Base-by-base conservation (phyloP, 2,329 filamentous ascomycete species). In the Penicillium sp. region DNA sequence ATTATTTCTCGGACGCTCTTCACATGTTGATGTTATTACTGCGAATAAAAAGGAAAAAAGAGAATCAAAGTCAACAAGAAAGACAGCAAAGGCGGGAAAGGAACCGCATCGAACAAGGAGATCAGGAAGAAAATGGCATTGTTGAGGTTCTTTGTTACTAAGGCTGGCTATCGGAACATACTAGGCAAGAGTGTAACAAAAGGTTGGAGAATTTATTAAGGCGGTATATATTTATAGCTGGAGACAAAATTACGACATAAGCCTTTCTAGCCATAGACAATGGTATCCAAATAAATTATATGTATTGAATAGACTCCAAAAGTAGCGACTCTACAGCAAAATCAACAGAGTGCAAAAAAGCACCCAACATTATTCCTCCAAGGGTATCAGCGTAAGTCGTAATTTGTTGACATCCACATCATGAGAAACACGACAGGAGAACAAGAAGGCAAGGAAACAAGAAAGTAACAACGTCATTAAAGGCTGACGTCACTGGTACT, bases 361-460 rank as follows among this genome's bases (percentile, higher is more conserved):
- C 39, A 60, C 46, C 42, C 57, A 56, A 39, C 48, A 55, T 57
- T 51, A 49, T 35, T 61, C 55, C 56, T 52, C 56, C 59, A 39
- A 61, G 64, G 64, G 64, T 66, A 66, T 66, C 63, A 66, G 60
- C 58, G 54, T 61, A 59, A 65, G 56, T 65, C 64, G 57, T 65
- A 56, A 65, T 56, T 61, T 61, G 46, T 64, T 40, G 29, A 14
- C 50, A 58, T 53, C 54, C 50, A 57, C 1, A 60, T 22, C 20
- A 51, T 39, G 51, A 63, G 51, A 50, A 61, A 57, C 54, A 50
- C 59, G 57, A 60, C 52, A 20, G 45, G 54, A 61, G 59, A 18
- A 10, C 42, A 35, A 35, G 24, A 53, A 42, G n/a, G 10, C 44
- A 32, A 35, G 24, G 50, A 42, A 20, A 42, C n/a, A 57, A 48